Evolutionary conservation across 805 yeast genomes (phyloP).

Genomic region (Wickerhamomyces bovis): DNA sequence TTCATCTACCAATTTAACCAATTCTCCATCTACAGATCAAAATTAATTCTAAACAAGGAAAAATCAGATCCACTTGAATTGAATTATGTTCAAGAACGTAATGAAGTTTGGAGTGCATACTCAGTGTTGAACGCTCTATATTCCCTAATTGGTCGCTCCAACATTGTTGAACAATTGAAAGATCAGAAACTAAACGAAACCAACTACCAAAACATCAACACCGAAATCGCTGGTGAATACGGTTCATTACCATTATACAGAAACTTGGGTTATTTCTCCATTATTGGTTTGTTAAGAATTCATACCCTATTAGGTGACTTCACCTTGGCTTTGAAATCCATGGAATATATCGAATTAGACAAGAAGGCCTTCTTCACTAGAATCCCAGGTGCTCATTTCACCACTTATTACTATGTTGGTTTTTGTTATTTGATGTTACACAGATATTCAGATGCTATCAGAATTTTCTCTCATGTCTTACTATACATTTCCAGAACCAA

Average conservation of each 20-base stretch:
- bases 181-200: conserved; percentile 21
- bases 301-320: conserved; percentile 46
- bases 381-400: conserved; percentile 44
- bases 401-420: conserved; percentile 46
- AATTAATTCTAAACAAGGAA: conserved; percentile 27
- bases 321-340: conserved; percentile 41
- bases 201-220: conserved; percentile 7
- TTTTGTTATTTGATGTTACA: conserved; percentile 45
- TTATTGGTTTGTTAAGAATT: conserved; percentile 43
- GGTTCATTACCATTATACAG: conserved; percentile 38
- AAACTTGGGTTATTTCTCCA: conserved; percentile 41
- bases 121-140: conserved; percentile 43
- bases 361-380: conserved; percentile 40
- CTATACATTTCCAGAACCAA: conserved; percentile 40
- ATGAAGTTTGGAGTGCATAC: conserved; percentile 41
- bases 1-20: conserved; percentile 46
- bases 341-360: conserved; percentile 40
- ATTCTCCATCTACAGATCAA: conserved; percentile 36
- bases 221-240: conserved; percentile 36
- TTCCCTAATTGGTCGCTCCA: conserved; percentile 37
- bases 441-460: conserved; percentile 45
- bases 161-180: conserved; percentile 33
- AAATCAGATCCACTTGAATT: conserved; percentile 28
- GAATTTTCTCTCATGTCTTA: conserved; percentile 40
- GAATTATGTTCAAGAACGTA: conserved; percentile 31